phyloP scores from a whole-genome alignment of 352 stramenopile species.

The Pythium dissimile region DNA sequence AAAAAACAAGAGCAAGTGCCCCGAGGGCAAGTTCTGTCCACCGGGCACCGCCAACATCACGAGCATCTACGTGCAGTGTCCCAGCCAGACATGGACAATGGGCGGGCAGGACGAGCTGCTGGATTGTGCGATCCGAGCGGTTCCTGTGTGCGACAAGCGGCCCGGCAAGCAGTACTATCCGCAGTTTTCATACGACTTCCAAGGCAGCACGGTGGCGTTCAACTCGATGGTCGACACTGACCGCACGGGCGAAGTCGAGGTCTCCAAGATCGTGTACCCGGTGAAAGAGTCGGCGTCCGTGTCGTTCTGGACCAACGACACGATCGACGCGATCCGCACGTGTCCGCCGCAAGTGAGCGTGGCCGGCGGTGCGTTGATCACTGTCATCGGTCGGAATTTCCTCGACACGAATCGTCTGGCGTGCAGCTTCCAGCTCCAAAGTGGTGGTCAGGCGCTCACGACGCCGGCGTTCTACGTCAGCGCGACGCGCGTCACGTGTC shows the following conservation, averaged over 20 bases:
- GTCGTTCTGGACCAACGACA: constrained; percentile 92
- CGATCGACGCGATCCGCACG: constrained; percentile 89
- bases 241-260: constrained; percentile 83
- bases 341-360: constrained; percentile 59
- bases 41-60: constrained; percentile 81
- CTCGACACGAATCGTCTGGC: constrained; percentile 75
- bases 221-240: constrained; percentile 73
- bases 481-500: constrained; percentile 77
- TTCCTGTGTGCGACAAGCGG: constrained; percentile 94
- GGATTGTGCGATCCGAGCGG: constrained; percentile 85
- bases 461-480: constrained; percentile 73
- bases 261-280: constrained; percentile 88
- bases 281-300: constrained; percentile 89
- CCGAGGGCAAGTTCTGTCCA: constrained; percentile 92
- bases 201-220: constrained; percentile 45
- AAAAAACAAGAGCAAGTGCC: constrained; percentile 90
- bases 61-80: constrained; percentile 88
- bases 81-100: constrained; percentile 84
- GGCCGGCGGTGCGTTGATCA: constrained; percentile 63
- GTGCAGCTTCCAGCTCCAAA: constrained; percentile 70
- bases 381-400: constrained; percentile 96
- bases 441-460: constrained; percentile 23
- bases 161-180: constrained; percentile 76
- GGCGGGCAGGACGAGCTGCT: constrained; percentile 77
- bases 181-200: constrained; percentile 66